Base-by-base conservation (phyloP, 768 basidiomycete species). In the Lactifluus volemus region DNA sequence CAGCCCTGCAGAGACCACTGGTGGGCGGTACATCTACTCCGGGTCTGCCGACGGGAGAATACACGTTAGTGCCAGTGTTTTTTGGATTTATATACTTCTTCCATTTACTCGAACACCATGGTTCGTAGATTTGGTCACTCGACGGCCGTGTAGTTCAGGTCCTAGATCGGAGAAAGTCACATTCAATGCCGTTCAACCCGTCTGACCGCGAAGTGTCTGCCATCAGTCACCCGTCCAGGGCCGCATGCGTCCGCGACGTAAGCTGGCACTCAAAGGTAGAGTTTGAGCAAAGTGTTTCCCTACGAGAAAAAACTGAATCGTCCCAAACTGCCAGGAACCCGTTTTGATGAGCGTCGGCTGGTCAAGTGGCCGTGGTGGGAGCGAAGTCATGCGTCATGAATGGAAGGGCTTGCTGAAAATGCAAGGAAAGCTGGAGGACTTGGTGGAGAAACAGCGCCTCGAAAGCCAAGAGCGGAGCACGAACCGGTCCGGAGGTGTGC, bases 341-440 rank as follows among this genome's bases (percentile, higher is more conserved):
- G 85, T 88, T 21, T 70, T 99, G 50, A 88, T 99, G 85, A 93
- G 89, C 64, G 91, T 89, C 6, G 93, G 84, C 3, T 98, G 97
- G 96, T 85, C 88, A 47, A 79, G 75, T 42, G 75, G 76, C 32
- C 74, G 78, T 36, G 80, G 79, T 19, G 84, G 86, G 12, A 93
- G 92, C 41, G 79, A 84, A 47, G 82, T 99, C 25, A 96, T 95
- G 5, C 80, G 89, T 66, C 97, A 99, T 67, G 92, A 98, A 73
- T 99, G 94, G 92, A 97, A 95, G 73, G 94, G 95, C 6, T 74
- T 95, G 57, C 80, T 81, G 1, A 95, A 92, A 73, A 81, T 84
- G 75, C 71, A 73, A 0, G 77, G 82, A 42, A 74, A 74, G 5
- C 69, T 97, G 50, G 86, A 92, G 67, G 91, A 94, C 68, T 87